Percentiles rank a stretch among this genome's conserved stretches.
Conservation (phyloP, 345 rosid species). For the thale cress (Arabidopsis thaliana) region DNA sequence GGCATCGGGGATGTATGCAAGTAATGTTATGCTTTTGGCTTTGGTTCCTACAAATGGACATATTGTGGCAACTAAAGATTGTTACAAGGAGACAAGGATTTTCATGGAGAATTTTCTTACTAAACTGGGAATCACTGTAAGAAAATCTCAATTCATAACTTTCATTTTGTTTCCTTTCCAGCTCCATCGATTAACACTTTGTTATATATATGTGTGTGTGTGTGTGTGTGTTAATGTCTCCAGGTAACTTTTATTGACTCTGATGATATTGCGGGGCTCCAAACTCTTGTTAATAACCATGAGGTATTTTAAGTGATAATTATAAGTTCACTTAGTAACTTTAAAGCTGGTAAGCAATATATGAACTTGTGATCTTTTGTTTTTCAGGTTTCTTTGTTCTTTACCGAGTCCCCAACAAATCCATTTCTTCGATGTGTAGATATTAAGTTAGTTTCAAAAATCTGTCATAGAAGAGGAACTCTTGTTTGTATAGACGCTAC, state of each 20-base stretch:
- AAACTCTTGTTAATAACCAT: conserved; percentile 62
- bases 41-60: conserved; percentile 90
- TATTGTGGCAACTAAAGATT: conserved; percentile 82
- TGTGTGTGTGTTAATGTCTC: conserved; percentile 6
- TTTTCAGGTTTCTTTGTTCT: conserved; percentile 78
- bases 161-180: too few relatives aligned
- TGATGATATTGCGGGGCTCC: conserved; percentile 65
- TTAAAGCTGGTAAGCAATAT: background rate
- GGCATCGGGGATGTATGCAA: conserved; percentile 98
- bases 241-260: conserved; percentile 87
- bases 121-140: conserved; percentile 75
- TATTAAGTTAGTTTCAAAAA: conserved; percentile 57
- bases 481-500: conserved; percentile 89
- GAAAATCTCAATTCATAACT: too few relatives aligned
- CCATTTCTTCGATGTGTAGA: conserved; percentile 61
- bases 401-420: conserved; percentile 91
- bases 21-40: conserved; percentile 73
- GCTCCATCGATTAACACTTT: too few relatives aligned
- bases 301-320: conserved; percentile 13
- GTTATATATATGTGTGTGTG: background rate
- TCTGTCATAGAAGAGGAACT: conserved; percentile 82
- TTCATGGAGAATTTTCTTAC: conserved; percentile 87
- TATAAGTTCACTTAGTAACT: too few relatives aligned
- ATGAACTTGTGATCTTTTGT: background rate
- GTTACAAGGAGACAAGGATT: conserved; percentile 80